Base-by-base conservation (phyloP, 768 basidiomycete species). In the Termitomyces sp. region DNA sequence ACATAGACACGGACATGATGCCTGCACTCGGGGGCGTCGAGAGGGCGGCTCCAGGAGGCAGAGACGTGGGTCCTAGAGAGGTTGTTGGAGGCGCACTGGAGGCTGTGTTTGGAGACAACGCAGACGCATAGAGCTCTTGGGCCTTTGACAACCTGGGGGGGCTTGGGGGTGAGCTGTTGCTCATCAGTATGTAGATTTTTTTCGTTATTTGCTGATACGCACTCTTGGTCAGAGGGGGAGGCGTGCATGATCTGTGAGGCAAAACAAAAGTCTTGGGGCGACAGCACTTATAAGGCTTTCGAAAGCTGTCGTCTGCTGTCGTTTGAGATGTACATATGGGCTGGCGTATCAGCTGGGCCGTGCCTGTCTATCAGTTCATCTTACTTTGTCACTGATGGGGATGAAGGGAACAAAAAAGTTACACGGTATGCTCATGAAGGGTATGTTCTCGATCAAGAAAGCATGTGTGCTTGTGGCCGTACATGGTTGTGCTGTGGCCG, bases 81-180 rank as follows among this genome's bases (percentile, higher is more conserved):
- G 25, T 25, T 25, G 25, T 25, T 25, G 25, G 25, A 25, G 25
- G 25, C 25, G 25, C 25, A 25, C 25, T 25, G 25, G 25, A 25
- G 25, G 1, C 25, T 12, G 11, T 29, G 25, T n/a, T 7, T 1
- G 25, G 2, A 5, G 60, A 60, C 20, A 20, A 20, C 5, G 32
- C n/a, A 8, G 40, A 20, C 7, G 77, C 78, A 63, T 81, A 83
- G 36, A 83, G 66, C 53, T 74, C 75, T 51, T 80, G 81, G 29
- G 81, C 81, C 40, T 73, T 66, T 3, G 74, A 74, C 50, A 68
- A 60, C 14, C 69, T 72, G 58, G 47, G 5, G 59, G 54, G 11
- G n/a, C 25, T 25, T 25, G 25, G 25, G 25, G 59, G 25, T 25
- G 25, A 25, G 25, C 25, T 25, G 25, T 25, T 25, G 25, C 25